Conservation (phyloP, 2,329 filamentous ascomycete genomes). For the Epicoccum nigrum region DNA sequence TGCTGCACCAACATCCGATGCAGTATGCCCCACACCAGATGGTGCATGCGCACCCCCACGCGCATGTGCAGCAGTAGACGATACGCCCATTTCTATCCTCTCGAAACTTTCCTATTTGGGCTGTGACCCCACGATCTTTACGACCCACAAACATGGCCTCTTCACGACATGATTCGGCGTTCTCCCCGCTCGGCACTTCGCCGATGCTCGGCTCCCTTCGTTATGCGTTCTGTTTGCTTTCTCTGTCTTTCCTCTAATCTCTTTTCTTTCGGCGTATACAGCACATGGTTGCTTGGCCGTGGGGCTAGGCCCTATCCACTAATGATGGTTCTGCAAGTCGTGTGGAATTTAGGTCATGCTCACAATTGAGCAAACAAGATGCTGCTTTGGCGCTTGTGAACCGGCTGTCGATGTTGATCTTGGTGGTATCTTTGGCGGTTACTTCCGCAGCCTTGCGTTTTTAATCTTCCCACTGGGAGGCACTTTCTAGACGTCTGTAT, state of each 20-base stretch:
- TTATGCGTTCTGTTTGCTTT: slow-evolving; percentile 19
- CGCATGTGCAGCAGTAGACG: slow-evolving; percentile 13
- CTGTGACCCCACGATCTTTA: slow-evolving; percentile 10
- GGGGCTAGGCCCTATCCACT: not conserved
- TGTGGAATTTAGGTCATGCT: not conserved
- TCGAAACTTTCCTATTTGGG: not conserved
- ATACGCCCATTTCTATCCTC: not conserved
- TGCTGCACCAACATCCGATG: slow-evolving; percentile 40
- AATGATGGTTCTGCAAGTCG: not conserved
- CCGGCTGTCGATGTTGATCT: not conserved
- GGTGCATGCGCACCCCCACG: slow-evolving; percentile 19
- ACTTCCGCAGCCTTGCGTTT: not conserved
- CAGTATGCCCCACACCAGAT: slow-evolving; percentile 27
- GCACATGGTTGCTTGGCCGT: not conserved
- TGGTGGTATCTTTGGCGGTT: not conserved
- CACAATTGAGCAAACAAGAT: not conserved
- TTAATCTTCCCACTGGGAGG: not conserved
- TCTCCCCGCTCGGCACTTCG: slow-evolving; percentile 17
- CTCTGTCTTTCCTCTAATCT: not conserved
- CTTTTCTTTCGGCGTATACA: not conserved
- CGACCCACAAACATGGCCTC: slow-evolving; percentile 4
- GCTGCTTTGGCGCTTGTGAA: no score
- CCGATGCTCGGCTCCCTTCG: not conserved
- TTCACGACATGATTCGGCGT: slow-evolving; percentile 11
- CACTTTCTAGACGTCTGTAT: slow-evolving; percentile 24